Conservation (phyloP, 176 grass and related monocot species). For the Echinochloa phyllopogon region DNA sequence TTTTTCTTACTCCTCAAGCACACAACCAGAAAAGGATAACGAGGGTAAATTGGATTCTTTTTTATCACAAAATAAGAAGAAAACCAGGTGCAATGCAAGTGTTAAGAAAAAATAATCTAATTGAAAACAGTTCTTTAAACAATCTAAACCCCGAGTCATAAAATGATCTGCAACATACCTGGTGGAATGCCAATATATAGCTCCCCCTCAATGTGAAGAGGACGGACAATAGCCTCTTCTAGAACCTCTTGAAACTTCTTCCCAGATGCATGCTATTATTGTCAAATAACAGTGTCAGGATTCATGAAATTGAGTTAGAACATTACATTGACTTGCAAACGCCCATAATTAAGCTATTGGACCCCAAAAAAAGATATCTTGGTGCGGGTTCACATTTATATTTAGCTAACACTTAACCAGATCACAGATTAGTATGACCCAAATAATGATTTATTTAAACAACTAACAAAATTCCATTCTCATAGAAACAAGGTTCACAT, state of each 20-base stretch:
- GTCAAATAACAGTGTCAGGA: slow-evolving; percentile 37
- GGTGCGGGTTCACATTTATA: not conserved
- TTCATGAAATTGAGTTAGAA: slow-evolving; percentile 18
- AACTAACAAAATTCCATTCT: slow-evolving; percentile 20
- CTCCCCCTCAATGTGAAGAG: slow-evolving; percentile 94
- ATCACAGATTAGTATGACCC: not conserved
- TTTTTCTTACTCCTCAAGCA: not conserved
- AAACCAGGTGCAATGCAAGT: not conserved
- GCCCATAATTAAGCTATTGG: not conserved
- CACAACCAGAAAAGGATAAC: not conserved
- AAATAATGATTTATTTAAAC: not conserved
- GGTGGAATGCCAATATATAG: slow-evolving; percentile 96
- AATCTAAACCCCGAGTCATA: not conserved
- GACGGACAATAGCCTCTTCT: slow-evolving; percentile 93
- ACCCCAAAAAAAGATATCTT: not conserved
- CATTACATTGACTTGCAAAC: not conserved
- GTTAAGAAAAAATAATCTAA: not conserved
- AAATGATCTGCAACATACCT: slow-evolving; percentile 46
- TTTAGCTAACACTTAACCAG: not conserved
- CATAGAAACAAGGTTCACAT: not conserved
- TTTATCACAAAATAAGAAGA: not conserved
- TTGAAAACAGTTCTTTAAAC: not conserved
- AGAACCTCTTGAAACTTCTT: slow-evolving; percentile 94
- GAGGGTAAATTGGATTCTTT: not conserved
- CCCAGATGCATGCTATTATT: slow-evolving; percentile 81